These are phyloP conservation scores for Gyromitra esculenta DNA, from an alignment of 2,329 filamentous ascomycete genomes.

Conservation along the genomic window DNA sequence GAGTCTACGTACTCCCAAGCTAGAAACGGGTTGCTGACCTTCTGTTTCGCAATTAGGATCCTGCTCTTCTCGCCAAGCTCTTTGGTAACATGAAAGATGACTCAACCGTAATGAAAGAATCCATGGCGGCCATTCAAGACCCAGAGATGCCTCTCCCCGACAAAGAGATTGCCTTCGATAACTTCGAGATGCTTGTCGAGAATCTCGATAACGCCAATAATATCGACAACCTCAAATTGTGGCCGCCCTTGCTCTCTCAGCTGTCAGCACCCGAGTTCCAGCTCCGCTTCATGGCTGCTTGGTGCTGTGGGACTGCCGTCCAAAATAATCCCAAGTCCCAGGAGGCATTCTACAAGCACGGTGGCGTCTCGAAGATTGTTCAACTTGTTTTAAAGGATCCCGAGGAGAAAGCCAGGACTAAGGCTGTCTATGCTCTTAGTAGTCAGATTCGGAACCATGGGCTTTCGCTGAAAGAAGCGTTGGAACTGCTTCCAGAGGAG, in stretches of 20 bases:
- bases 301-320: constrained; percentile 92
- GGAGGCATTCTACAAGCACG: constrained; percentile 72
- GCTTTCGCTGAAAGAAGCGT: constrained; percentile 71
- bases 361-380: constrained; percentile 76
- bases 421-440: constrained; percentile 89
- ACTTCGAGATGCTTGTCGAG: constrained; percentile 92
- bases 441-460: constrained; percentile 89
- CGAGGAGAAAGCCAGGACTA: constrained; percentile 75
- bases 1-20: constrained; percentile 57
- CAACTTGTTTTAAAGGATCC: constrained; percentile 71
- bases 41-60: constrained; percentile 61
- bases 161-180: constrained; percentile 87
- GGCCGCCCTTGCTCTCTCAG: constrained; percentile 79
- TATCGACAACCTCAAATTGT: constrained; percentile 79
- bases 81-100: constrained; percentile 78
- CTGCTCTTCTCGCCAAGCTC: constrained; percentile 76
- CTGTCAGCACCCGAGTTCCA: constrained; percentile 75
- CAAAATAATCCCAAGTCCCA: constrained; percentile 93
- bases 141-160: constrained; percentile 75
- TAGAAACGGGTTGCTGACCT: constrained; percentile 53
- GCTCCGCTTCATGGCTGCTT: constrained; percentile 85
- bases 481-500: constrained; percentile 74
- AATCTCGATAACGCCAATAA: constrained; percentile 97
- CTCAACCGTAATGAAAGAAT: constrained; percentile 87
- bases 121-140: constrained; percentile 78